Evolutionary conservation across 1,139 yeast species (phyloP), one percentile per base, ranked within the genome.

Genomic region (Hyphopichia khmerensis): DNA sequence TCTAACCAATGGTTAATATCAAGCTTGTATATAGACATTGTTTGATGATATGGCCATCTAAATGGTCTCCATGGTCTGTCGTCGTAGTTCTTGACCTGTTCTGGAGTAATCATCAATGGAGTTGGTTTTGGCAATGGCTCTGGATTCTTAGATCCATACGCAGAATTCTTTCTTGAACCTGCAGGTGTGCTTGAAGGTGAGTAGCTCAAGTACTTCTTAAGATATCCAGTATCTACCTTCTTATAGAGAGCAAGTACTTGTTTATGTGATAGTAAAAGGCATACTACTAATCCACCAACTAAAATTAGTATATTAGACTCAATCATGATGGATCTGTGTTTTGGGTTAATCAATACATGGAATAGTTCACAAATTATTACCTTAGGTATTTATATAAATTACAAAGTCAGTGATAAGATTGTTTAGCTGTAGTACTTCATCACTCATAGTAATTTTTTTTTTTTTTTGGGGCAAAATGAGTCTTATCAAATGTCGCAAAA

Each of bases 61-160:
- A 84, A 84, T 3, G 90, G 89, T 60, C 91, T 71, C 90, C 91
- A 84, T 13, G 90, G 89, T 58, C 90, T 72, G 53, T 82, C 90
- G 50, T 84, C 87, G 55, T 82, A 82, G 19, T 71, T 75, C 47
- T 68, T 64, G 13, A 84, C 87, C 51, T 81, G 80, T 33, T 84
- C 88, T 1, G 87, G 87, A 0, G 87, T 82, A 38, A 84, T 75
- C 64, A 69, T 67, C 36, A 84, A 64, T 2, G 89, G 87, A 0
- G 81, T 74, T 19, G 87, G 85, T 38, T 63, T 64, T 10, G 80
- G 82, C 15, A 59, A 47, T 29, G 54, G 53, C 24, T 53, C 58
- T 4, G 10, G 30, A 4, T n/a, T n/a, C 15, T 48, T 50, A 19
- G 56, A 38, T 2, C 50, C 48, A 41, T 52, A 49, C 10, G 45